Evolutionary conservation across 176 grass and related monocot genomes (phyloP).

Genomic region (Carex scoparia): DNA sequence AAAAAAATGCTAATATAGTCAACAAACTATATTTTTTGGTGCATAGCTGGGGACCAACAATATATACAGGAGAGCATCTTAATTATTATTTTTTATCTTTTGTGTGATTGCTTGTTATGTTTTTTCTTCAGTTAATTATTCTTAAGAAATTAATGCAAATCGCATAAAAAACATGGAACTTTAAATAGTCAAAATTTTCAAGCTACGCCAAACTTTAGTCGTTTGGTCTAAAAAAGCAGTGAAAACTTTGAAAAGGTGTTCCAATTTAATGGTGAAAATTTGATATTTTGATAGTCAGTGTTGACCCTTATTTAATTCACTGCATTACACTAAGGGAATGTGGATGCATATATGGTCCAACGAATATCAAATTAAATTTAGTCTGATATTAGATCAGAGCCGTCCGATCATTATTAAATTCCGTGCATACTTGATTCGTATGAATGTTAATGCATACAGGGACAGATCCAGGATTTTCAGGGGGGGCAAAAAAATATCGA

Average conservation of each 20-base stretch:
- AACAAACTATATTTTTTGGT: not conserved
- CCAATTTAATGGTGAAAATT: not conserved
- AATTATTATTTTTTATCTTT: not conserved
- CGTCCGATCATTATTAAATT: too few species aligned
- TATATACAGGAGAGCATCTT: not conserved
- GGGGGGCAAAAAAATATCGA: too few species aligned
- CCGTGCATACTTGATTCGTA: too few species aligned
- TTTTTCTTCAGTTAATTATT: not conserved
- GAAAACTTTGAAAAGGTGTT: not conserved
- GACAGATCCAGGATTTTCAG: too few species aligned
- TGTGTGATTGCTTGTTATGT: not conserved
- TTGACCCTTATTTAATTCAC: not conserved
- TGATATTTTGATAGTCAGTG: not conserved
- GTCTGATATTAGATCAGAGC: too few species aligned
- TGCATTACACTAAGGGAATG: not conserved
- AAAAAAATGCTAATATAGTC: not conserved
- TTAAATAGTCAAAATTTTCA: slow-evolving; percentile 19
- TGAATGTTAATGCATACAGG: too few species aligned
- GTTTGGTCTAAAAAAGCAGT: not conserved
- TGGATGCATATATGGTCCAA: too few species aligned
- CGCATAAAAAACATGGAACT: not conserved
- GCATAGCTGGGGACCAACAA: not conserved
- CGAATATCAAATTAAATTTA: too few species aligned
- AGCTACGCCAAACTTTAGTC: not conserved
- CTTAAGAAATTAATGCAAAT: not conserved